Evolutionary conservation across 305 asterid genomes (phyloP), one percentile per base, ranked within the genome.

Genomic region (Fraxinus xanthoxyloides): DNA sequence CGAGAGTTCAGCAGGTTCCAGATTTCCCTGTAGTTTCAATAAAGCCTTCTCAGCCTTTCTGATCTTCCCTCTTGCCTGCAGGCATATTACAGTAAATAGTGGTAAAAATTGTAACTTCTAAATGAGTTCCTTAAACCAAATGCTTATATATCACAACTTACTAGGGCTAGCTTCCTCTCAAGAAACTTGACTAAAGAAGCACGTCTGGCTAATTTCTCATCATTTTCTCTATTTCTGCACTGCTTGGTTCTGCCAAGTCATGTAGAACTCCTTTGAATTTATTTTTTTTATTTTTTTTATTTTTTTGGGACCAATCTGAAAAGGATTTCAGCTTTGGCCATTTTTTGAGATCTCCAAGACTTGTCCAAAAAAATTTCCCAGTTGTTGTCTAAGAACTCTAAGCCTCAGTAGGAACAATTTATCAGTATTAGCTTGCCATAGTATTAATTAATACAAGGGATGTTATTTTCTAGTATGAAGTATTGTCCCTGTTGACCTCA

Each of bases 1-100:
- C 21, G 98, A 97, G 21, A 89, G 87, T 28, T 86, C 83, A 34
- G 88, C 84, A 0, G 98, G 94, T 81, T 91, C 92, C 84, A 88
- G 88, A 75, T 90, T 87, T 79, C 84, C 85, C 75, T 91, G 92
- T 85, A 94, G 88, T 80, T 90, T 94, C 24, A 21, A 63, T 87
- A 94, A 86, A 80, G 90, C 85, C 85, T 81, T 92, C 87, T 93
- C 97, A 15, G 97, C 97, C 84, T 46, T 87, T 51, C 85, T 63
- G 54, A 95, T 85, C 90, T 95, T 95, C 76, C 76, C 90, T 74
- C 89, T 92, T 56, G 98, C 96, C 99, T 95, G 88, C 85, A 77
- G 74, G 76, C 74, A 84, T 65, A 63, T 2, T 36, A 76, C 23
- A 23, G 51, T 48, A 76, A 43, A 15, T 79, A 77, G 63, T 77